phyloP scores from a whole-genome alignment of 306 rosid species.

The Morella rubra region DNA sequence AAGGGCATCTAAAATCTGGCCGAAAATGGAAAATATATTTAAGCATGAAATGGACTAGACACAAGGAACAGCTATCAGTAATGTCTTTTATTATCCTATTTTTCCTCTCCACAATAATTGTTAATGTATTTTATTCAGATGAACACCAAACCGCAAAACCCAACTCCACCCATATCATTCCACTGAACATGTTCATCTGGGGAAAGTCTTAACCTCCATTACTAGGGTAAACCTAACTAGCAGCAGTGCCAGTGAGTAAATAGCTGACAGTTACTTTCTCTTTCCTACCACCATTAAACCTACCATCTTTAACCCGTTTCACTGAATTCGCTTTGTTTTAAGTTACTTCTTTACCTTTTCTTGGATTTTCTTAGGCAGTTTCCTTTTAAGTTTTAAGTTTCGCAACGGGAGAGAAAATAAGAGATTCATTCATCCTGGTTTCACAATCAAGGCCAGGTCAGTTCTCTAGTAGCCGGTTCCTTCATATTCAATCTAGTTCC shows the following conservation, averaged over 20 bases:
- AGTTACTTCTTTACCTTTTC: constrained; percentile 15
- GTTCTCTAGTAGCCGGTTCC: not conserved
- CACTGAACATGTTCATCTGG: not conserved
- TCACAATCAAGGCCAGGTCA: constrained; percentile 19
- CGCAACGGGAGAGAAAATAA: not conserved
- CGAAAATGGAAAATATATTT: not conserved
- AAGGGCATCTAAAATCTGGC: no score
- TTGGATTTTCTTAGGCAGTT: not conserved
- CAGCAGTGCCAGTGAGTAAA: not conserved
- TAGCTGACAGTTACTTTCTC: not conserved
- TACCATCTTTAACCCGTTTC: not conserved
- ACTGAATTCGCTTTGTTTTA: not conserved
- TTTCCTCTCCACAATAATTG: not conserved
- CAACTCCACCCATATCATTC: not conserved
- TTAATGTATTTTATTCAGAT: not conserved
- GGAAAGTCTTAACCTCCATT: not conserved
- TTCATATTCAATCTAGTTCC: constrained; percentile 7
- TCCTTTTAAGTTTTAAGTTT: no score
- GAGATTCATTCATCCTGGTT: constrained; percentile 19
- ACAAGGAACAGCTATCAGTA: not conserved
- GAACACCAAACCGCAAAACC: not conserved
- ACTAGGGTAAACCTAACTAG: not conserved
- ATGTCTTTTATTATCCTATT: no score
- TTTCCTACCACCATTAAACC: not conserved
- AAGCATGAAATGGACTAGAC: not conserved